A percentile compares a stretch with the other conserved stretches of the same genome.
These are phyloP conservation scores for Hemisphaericaspora lyxosophila DNA, from an alignment of 1,139 yeast species.

Conservation along the genomic window DNA sequence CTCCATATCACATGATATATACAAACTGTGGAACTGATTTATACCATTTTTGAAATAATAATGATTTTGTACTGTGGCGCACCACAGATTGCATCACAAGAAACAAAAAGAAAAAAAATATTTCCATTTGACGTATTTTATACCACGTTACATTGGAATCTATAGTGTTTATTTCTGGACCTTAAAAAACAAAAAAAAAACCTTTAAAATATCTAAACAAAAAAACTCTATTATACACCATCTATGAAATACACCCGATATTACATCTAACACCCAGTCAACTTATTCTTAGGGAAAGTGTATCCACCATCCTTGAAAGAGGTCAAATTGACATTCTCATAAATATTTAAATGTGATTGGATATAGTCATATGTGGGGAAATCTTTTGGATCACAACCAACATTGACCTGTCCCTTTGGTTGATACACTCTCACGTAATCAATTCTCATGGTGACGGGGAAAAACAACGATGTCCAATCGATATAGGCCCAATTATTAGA, in stretches of 20 bases:
- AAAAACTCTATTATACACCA: no score
- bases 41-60: no score
- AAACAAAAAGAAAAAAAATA: no score
- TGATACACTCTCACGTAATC: constrained; percentile 83
- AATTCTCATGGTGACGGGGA: constrained; percentile 67
- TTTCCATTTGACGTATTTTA: no score
- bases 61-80: no score
- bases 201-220: no score
- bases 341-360: constrained; percentile 59
- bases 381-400: constrained; percentile 75
- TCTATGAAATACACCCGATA: no score
- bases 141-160: no score
- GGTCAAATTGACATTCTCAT: constrained; percentile 62
- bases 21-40: neutral
- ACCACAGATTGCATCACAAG: no score
- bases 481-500: constrained; percentile 84
- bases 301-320: constrained; percentile 70
- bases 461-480: constrained; percentile 69
- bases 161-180: no score
- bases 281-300: constrained; percentile 50
- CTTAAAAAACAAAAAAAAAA: no score
- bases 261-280: constrained; percentile 13
- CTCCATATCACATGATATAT: neutral
- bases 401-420: constrained; percentile 48
- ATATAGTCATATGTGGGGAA: constrained; percentile 78